Base-by-base conservation (phyloP, 2,329 filamentous ascomycete species). In the Lecanicillium sp. region DNA sequence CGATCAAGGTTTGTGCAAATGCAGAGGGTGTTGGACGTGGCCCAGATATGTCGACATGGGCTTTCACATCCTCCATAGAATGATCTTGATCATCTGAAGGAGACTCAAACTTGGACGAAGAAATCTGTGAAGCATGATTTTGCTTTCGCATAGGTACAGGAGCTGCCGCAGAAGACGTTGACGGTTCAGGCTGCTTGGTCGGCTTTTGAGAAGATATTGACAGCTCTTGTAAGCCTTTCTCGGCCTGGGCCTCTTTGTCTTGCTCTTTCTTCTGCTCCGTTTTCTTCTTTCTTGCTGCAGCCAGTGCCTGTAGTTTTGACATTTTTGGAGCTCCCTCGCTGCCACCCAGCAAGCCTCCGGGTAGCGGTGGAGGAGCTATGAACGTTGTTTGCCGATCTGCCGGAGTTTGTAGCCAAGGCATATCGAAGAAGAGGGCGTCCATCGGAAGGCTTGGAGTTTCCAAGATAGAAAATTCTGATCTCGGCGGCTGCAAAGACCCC, bases 261-360 rank as follows among this genome's bases (percentile, higher is more conserved):
- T 59, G 51, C 12, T 59, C 63, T 42, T 64, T 70, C 56, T 78
- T 82, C 32, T 84, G 82, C 24, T 82, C 83, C 12, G 82, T 83
- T 65, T 90, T 95, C 67, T 87, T 90, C 63, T 90, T 90, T 23
- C 90, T 78, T 46, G 87, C 86, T 27, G 89, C 89, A 44, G 91
- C 90, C 35, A 98, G 72, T 40, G 89, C 89, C 58, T 95, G 91
- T 38, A 98, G 73, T 60, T 98, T 98, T 5, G 91, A 95, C 66
- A 87, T 76, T 60, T 90, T 93, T 3, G 79, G 75, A n/a, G 70
- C 60, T 11, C 69, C 68, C 40, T 79, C 77, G 2, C 81, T 76
- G 27, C 93, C 94, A 24, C 93, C 94, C 2, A 95, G 67, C 0
- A 98, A 72, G 2, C 89, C 85, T 15, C 83, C 78, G 40, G 69